A percentile compares a stretch with the other conserved stretches of the same genome.
phyloP scores from a whole-genome alignment of 2,329 filamentous ascomycete genomes.

The Exophiala lecanii-corni region DNA sequence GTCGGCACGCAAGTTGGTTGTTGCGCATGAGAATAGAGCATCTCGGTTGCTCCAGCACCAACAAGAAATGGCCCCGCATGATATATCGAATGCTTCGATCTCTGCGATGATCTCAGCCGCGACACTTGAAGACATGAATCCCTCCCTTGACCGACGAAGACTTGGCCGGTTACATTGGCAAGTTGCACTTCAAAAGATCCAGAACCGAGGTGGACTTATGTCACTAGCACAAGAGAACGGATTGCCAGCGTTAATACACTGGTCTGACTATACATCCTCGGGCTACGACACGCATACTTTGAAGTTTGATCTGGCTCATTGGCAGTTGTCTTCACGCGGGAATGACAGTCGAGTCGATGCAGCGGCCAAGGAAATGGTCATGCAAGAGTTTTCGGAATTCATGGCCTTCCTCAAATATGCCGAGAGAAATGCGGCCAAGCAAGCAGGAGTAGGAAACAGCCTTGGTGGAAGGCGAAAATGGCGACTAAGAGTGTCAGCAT shows the following conservation, averaged over 20 bases:
- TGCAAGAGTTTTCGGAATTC: slow-evolving; percentile 35
- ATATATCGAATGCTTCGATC: slow-evolving; percentile 37
- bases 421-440: slow-evolving; percentile 34
- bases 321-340: slow-evolving; percentile 19
- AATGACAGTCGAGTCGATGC: slow-evolving; percentile 10
- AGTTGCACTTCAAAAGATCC: slow-evolving; percentile 36
- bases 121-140: slow-evolving; percentile 38
- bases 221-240: slow-evolving; percentile 34
- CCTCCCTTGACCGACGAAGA: slow-evolving; percentile 34
- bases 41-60: slow-evolving; percentile 34
- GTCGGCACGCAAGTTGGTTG: slow-evolving; percentile 30
- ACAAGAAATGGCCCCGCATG: slow-evolving; percentile 29
- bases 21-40: slow-evolving; percentile 33
- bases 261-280: slow-evolving; percentile 39
- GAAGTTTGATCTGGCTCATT: slow-evolving; percentile 34
- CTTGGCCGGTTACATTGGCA: slow-evolving; percentile 40
- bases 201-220: slow-evolving; percentile 34
- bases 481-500: slow-evolving; percentile 29
- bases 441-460: slow-evolving; percentile 21
- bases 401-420: slow-evolving; percentile 36
- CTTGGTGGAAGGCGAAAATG: slow-evolving; percentile 18
- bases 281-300: slow-evolving; percentile 35
- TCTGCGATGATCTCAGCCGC: slow-evolving; percentile 38
- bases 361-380: slow-evolving; percentile 31
- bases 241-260: slow-evolving; percentile 39